These are phyloP conservation scores for Aristolochia contorta DNA, from an alignment of 164 flowering plant genomes.

Conservation along the genomic window DNA sequence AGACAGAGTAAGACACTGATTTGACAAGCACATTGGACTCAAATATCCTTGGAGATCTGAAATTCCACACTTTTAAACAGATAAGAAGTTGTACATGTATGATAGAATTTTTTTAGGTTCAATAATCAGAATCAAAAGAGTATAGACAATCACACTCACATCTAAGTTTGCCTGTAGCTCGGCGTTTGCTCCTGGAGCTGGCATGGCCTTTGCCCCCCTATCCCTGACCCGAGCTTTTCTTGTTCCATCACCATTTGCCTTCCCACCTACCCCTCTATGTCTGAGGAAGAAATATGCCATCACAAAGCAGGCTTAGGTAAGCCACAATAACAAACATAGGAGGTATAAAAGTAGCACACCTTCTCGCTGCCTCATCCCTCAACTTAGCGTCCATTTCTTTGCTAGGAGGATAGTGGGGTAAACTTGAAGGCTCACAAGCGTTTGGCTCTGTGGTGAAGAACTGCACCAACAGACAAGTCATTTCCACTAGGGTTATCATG, in stretches of 20 bases:
- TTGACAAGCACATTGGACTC: not conserved
- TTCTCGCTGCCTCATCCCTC: slow-evolving; percentile 85
- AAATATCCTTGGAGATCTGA: not conserved
- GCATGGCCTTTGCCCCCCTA: slow-evolving; percentile 53
- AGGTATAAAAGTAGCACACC: slow-evolving; percentile 25
- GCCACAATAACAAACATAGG: not conserved
- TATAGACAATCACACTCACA: slow-evolving; percentile 32
- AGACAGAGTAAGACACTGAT: not conserved
- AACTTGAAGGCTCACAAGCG: slow-evolving; percentile 81
- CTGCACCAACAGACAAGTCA: slow-evolving; percentile 26
- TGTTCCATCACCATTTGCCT: slow-evolving; percentile 38
- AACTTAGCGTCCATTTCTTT: slow-evolving; percentile 87
- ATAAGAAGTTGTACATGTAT: no score
- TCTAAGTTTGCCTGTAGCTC: slow-evolving; percentile 75
- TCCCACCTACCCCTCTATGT: slow-evolving; percentile 47
- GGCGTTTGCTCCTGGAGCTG: slow-evolving; percentile 95
- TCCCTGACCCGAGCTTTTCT: slow-evolving; percentile 48
- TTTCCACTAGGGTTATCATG: no score
- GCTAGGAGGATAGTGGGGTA: slow-evolving; percentile 93
- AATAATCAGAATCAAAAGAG: not conserved
- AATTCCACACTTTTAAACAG: no score
- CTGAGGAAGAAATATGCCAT: slow-evolving; percentile 17
- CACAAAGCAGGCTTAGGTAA: not conserved
- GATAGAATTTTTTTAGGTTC: no score
- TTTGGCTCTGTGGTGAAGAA: slow-evolving; percentile 63